Percentiles rank a stretch among this genome's conserved stretches.
These are phyloP conservation scores for Knoxdaviesia capensis DNA, from an alignment of 2,329 filamentous ascomycete species.

Conservation along the genomic window DNA sequence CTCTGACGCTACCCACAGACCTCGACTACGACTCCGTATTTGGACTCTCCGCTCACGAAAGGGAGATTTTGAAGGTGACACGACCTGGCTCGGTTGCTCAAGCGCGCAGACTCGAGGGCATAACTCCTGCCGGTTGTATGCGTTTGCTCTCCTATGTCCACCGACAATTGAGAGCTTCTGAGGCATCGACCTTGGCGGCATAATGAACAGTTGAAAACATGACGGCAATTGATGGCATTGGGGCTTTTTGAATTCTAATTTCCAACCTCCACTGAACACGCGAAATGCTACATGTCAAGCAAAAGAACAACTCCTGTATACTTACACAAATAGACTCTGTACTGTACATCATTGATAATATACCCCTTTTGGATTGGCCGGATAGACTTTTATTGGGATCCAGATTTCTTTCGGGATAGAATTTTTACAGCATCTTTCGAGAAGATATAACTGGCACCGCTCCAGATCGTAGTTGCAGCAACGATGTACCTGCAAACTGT, in stretches of 20 bases:
- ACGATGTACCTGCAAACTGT: slow-evolving; percentile 48
- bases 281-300: background rate
- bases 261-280: background rate
- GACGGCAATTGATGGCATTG: background rate
- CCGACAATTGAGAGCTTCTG: slow-evolving; percentile 3
- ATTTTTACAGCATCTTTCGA: slow-evolving; percentile 87
- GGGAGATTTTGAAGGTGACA: slow-evolving; percentile 45
- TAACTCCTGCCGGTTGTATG: slow-evolving; percentile 40
- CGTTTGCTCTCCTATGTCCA: slow-evolving; percentile 43
- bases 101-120: slow-evolving; percentile 69
- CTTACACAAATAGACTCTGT: too few relatives aligned
- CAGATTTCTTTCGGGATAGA: slow-evolving; percentile 1
- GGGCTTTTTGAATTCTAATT: background rate
- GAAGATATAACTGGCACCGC: slow-evolving; percentile 78
- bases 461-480: slow-evolving; percentile 80
- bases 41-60: slow-evolving; percentile 66
- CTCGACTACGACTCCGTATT: slow-evolving; percentile 56
- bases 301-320: too few relatives aligned
- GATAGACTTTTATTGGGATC: too few relatives aligned
- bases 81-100: slow-evolving; percentile 74
- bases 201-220: slow-evolving; percentile 1
- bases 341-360: too few relatives aligned
- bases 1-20: slow-evolving; percentile 47
- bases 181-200: background rate
- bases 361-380: too few relatives aligned